Evolutionary conservation across 768 basidiomycete species (phyloP).

Genomic region (Dioszegia aurantiaca): DNA sequence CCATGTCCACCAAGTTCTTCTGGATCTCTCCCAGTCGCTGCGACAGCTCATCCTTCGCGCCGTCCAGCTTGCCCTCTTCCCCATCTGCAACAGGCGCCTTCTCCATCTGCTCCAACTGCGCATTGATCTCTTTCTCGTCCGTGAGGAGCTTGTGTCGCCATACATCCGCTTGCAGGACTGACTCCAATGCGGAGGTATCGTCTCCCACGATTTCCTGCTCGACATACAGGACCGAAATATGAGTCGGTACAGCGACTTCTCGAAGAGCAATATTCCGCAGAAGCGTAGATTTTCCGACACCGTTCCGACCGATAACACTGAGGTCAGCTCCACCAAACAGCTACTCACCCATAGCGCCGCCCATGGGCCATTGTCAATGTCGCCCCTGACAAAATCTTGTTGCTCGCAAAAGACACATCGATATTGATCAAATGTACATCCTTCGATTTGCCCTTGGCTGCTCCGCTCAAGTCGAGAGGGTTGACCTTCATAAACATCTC

Average conservation of each 20-base stretch:
- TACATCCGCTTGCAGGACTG: slow-evolving; percentile 98
- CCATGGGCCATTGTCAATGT: slow-evolving; percentile 50
- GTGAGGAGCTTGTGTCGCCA: slow-evolving; percentile 90
- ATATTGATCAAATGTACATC: slow-evolving; percentile 92
- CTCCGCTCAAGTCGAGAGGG: slow-evolving; percentile 72
- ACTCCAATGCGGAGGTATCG: slow-evolving; percentile 84
- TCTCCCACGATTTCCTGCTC: slow-evolving; percentile 98
- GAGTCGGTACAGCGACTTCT: slow-evolving; percentile 86
- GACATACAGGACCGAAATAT: slow-evolving; percentile 96
- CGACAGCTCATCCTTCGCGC: slow-evolving; percentile 73
- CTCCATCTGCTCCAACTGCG: slow-evolving; percentile 69
- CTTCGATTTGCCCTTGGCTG: slow-evolving; percentile 89
- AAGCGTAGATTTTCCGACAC: slow-evolving; percentile 95
- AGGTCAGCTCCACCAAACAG: slow-evolving; percentile 15
- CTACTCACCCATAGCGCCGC: slow-evolving; percentile 46
- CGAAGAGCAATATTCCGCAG: slow-evolving; percentile 90
- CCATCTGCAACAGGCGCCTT: slow-evolving; percentile 63
- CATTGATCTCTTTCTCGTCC: slow-evolving; percentile 76
- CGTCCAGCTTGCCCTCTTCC: slow-evolving; percentile 65
- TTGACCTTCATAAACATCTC: slow-evolving; percentile 99
- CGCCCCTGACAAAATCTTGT: slow-evolving; percentile 71
- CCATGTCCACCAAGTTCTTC: slow-evolving; percentile 88
- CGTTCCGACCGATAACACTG: slow-evolving; percentile 53
- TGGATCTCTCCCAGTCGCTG: slow-evolving; percentile 84
- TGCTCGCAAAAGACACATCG: slow-evolving; percentile 93